Conservation (phyloP, 257 asterid genomes). For the Przewalskia tangutica region DNA sequence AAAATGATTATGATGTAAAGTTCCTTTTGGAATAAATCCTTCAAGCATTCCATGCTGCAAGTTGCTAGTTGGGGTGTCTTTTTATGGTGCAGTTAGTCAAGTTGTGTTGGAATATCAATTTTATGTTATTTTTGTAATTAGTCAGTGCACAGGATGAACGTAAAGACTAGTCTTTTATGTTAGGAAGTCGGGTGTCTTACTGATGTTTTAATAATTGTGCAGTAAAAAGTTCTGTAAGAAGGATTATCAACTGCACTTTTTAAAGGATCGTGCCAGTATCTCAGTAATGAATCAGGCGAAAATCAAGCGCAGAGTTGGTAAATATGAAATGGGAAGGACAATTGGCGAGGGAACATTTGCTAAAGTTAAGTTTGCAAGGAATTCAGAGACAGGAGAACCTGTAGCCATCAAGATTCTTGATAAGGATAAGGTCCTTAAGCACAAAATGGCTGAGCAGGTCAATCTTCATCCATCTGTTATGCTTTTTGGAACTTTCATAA, state of each 20-base stretch:
- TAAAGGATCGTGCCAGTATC: background rate
- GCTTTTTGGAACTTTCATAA: background rate
- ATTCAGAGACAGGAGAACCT: slow-evolving; percentile 64
- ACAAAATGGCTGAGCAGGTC: slow-evolving; percentile 96
- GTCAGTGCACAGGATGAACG: background rate
- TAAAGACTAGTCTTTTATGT: background rate
- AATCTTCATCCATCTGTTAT: background rate
- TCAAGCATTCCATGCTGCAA: background rate
- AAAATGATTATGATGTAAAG: background rate
- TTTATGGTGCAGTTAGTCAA: background rate
- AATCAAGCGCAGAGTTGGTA: slow-evolving; percentile 67
- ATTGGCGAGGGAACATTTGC: slow-evolving; percentile 97
- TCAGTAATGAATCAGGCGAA: slow-evolving; percentile 51
- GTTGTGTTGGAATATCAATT: background rate
- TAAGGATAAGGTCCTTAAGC: slow-evolving; percentile 86
- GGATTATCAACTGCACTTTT: slow-evolving; percentile 4
- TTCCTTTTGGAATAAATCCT: background rate
- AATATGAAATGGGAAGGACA: slow-evolving; percentile 87
- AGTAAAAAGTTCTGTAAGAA: slow-evolving; percentile 13
- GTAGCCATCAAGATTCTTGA: slow-evolving; percentile 87
- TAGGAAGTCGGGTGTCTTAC: background rate
- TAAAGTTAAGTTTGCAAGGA: slow-evolving; percentile 78
- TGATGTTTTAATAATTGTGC: slow-evolving; percentile 10
- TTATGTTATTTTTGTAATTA: background rate
- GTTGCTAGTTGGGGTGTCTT: background rate